Conservation (phyloP, 805 yeast species). For the Candida odintsovae region DNA sequence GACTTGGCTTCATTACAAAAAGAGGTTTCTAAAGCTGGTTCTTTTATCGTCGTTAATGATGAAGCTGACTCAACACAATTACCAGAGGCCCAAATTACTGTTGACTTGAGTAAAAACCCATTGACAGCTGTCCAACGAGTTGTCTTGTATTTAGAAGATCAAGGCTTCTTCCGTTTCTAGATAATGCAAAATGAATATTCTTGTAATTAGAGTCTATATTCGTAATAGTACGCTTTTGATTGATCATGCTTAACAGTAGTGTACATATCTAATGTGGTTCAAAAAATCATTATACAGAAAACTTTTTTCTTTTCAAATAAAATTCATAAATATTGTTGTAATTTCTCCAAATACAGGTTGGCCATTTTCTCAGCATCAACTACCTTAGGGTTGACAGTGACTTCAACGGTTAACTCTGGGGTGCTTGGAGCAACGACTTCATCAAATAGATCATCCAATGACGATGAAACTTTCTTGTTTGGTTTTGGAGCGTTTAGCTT, state of each 20-base stretch:
- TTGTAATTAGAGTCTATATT: background rate
- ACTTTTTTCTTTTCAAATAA: background rate
- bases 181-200: background rate
- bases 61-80: conserved; percentile 30
- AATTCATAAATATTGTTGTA: conserved; percentile 17
- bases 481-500: conserved; percentile 25
- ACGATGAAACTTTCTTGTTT: conserved; percentile 9
- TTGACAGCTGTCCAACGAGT: conserved; percentile 70
- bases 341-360: conserved; percentile 17
- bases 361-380: conserved; percentile 44
- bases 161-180: conserved; percentile 68
- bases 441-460: conserved; percentile 22
- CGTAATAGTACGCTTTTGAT: background rate
- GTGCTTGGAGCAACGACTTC: conserved; percentile 13
- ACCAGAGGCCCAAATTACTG: conserved; percentile 49
- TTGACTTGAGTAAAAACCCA: conserved; percentile 50
- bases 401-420: conserved; percentile 28
- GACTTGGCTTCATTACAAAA: conserved; percentile 8
- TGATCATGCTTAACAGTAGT: background rate
- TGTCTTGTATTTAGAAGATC: conserved; percentile 67
- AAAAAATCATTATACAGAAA: background rate
- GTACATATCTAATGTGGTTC: background rate
- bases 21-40: conserved; percentile 38
- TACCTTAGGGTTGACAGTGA: conserved; percentile 31
- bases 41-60: conserved; percentile 43